phyloP scores from a whole-genome alignment of 2,329 filamentous ascomycete species.

The Penicillium psychrosexuale region DNA sequence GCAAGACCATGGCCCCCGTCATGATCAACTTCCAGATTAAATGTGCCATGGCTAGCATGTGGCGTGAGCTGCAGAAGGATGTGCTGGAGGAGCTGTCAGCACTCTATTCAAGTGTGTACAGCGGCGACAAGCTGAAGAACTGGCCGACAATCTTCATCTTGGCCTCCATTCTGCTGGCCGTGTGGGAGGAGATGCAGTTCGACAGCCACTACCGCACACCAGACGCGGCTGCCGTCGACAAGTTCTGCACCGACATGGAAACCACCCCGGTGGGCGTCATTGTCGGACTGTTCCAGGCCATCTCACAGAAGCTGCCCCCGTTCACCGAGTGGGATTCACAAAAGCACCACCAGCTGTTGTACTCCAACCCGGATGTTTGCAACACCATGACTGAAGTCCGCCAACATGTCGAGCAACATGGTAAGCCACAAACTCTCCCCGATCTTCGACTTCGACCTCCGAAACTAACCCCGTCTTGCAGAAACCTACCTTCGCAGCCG shows the following conservation, averaged over 20 bases:
- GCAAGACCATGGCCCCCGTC: conserved; percentile 87
- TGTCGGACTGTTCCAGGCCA: conserved; percentile 93
- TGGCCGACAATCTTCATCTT: conserved; percentile 99
- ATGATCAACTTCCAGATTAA: conserved; percentile 99
- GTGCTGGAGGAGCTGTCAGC: conserved; percentile 89
- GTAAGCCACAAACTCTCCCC: conserved; percentile 54
- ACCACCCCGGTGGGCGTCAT: conserved; percentile 93
- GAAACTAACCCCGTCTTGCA: conserved; percentile 50
- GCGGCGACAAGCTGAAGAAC: conserved; percentile 94
- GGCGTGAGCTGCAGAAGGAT: conserved; percentile 95
- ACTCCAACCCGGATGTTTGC: conserved; percentile 88
- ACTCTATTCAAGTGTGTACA: conserved; percentile 97
- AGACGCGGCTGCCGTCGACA: conserved; percentile 77
- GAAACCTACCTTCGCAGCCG: conserved; percentile 83
- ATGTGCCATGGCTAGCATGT: conserved; percentile 94
- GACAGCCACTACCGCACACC: conserved; percentile 94
- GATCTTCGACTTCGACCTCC: not conserved
- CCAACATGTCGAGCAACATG: conserved; percentile 87
- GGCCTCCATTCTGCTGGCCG: conserved; percentile 83
- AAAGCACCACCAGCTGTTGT: conserved; percentile 85
- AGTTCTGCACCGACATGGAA: conserved; percentile 97
- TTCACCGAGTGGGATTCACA: conserved; percentile 92
- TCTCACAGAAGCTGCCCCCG: conserved; percentile 90
- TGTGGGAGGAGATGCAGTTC: conserved; percentile 99
- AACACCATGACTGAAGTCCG: conserved; percentile 95